Base-by-base conservation (phyloP, 306 rosid genomes). In the Pyrus betulifolia region DNA sequence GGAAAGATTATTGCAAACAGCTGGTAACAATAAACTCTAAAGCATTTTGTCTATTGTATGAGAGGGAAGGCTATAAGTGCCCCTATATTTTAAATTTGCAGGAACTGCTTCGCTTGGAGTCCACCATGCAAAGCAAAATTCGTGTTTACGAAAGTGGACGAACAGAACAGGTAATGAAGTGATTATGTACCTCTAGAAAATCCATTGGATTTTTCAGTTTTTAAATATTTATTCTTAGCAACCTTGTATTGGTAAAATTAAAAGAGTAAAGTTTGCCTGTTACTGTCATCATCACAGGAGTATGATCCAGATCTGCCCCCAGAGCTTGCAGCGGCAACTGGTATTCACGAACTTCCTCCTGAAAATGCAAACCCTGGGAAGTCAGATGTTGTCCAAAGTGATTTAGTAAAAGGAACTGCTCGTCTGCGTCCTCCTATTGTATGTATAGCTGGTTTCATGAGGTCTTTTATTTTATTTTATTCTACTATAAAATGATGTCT, bases 241-340 rank as follows among this genome's bases (percentile, higher is more conserved):
- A 27, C 51, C 54, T 33, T 52, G 18, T 46, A 21, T 67, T 62
- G 79, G 35, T 40, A 33, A 23, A 70, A 31, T 23, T 74, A 55
- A 61, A 18, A 69, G 58, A 42, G 14, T 40, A 5, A 25, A 2
- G 46, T 8, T 55, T 57, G 31, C 70, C 78, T 18, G 72, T 57
- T 57, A 51, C 79, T 76, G 70, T 78, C 77, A 49, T 74, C 67
- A 45, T 78, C 76, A 30, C 88, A 96, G 99, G 97, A 91, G 66
- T 96, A 91, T 77, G 99, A 96, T 83, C 99, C 99, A 52, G 99
- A 96, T 87, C 85, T 96, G 80, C 99, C 99, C 80, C 99, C 99
- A 19, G 99, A 96, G 85, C 82, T 96, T 81, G 99, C 97, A 63
- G 98, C 98, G 62, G 99, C 98, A 68, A 69, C 98, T 69, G 97